Percentiles rank a stretch among this genome's conserved stretches.
Conservation (phyloP, 2,329 filamentous ascomycete species). For the Arthrobotrys conoides region DNA sequence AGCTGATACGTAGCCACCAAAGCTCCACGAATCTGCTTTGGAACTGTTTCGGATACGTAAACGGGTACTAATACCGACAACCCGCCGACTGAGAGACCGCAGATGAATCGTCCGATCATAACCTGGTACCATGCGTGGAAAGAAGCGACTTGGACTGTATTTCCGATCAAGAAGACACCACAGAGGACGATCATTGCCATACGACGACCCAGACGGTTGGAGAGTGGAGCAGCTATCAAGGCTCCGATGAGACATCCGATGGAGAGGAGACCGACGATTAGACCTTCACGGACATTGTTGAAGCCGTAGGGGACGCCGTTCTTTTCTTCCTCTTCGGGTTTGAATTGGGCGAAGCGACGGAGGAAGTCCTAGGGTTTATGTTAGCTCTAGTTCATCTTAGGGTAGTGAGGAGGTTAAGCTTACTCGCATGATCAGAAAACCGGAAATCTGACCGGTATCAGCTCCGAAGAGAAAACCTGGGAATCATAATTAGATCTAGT, state of each 20-base stretch:
- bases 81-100: constrained; percentile 76
- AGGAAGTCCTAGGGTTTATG: constrained; percentile 69
- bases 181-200: constrained; percentile 75
- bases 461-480: constrained; percentile 74
- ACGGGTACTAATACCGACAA: constrained; percentile 77
- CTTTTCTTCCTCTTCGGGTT: constrained; percentile 63
- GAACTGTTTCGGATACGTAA: constrained; percentile 78
- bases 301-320: constrained; percentile 69
- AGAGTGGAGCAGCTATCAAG: constrained; percentile 73
- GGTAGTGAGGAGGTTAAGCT: constrained; percentile 63
- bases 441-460: constrained; percentile 75
- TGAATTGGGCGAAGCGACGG: constrained; percentile 72
- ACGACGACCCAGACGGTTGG: constrained; percentile 75
- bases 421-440: constrained; percentile 69
- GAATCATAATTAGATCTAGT: neutral
- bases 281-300: constrained; percentile 74
- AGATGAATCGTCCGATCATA: constrained; percentile 76
- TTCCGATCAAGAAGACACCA: constrained; percentile 76
- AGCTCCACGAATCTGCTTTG: constrained; percentile 75
- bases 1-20: constrained; percentile 78
- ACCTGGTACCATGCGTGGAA: constrained; percentile 75
- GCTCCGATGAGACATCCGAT: constrained; percentile 75
- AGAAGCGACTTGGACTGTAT: constrained; percentile 77
- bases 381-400: constrained; percentile 63
- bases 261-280: constrained; percentile 75